phyloP scores from a whole-genome alignment of 169 alveolate genomes.

The Cryptosporidium ryanae region DNA sequence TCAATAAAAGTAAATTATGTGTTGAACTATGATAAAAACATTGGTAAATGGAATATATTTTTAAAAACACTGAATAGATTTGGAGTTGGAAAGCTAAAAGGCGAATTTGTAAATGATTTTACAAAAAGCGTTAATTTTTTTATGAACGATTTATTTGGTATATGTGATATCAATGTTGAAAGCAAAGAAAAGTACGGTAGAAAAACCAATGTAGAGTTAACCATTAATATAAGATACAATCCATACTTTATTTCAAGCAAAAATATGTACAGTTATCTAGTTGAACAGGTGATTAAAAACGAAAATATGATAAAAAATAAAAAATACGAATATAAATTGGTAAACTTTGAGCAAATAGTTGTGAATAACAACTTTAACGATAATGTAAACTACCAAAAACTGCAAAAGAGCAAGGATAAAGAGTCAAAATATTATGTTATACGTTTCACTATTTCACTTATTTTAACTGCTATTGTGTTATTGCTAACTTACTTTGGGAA shows the following conservation, averaged over 20 bases:
- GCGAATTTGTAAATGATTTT: constrained; percentile 22
- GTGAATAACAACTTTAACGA: constrained; percentile 20
- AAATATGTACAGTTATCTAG: constrained; percentile 15
- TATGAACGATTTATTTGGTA: constrained; percentile 59
- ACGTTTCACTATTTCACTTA: constrained; percentile 25
- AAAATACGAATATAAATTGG: constrained; percentile 26
- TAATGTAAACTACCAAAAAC: neutral
- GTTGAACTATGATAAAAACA: constrained; percentile 15
- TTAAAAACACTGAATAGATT: constrained; percentile 10
- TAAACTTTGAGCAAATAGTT: constrained; percentile 10
- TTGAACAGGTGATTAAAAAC: constrained; percentile 28
- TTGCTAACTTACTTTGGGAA: constrained; percentile 19
- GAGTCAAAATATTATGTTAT: constrained; percentile 36
- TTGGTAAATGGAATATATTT: neutral
- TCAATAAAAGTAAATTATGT: constrained; percentile 7
- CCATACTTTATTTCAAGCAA: constrained; percentile 59
- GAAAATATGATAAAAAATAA: neutral
- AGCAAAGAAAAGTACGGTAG: constrained; percentile 1
- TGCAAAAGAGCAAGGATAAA: constrained; percentile 26
- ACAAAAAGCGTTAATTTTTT: constrained; percentile 8
- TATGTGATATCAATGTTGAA: constrained; percentile 30
- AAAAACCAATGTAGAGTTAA: neutral
- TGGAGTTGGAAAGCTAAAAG: neutral
- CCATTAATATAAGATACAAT: constrained; percentile 29
- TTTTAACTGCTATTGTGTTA: constrained; percentile 35